phyloP scores from a whole-genome alignment of 2,329 filamentous ascomycete genomes.

The Arthrinium puccinioides region DNA sequence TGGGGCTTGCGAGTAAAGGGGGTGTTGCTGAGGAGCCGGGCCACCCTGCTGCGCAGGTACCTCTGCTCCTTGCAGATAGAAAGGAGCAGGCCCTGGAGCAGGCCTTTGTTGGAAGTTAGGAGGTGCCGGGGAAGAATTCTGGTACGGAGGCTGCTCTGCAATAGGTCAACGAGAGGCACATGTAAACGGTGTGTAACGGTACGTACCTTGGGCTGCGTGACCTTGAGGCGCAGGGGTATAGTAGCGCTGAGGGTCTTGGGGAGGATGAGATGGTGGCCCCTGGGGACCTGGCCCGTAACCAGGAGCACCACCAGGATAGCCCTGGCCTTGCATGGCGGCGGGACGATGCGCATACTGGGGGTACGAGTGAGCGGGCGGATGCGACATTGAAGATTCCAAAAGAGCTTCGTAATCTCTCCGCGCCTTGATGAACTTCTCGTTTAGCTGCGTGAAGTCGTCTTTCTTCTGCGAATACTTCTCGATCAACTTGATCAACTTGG shows the following conservation, averaged over 20 bases:
- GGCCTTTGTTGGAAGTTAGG: conserved; percentile 50
- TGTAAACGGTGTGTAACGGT: conserved; percentile 30
- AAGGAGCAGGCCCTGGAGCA: conserved; percentile 48
- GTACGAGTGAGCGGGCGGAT: conserved; percentile 75
- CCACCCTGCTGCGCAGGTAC: conserved; percentile 32
- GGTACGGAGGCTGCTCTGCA: conserved; percentile 34
- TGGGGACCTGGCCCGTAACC: conserved; percentile 34
- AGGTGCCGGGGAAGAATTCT: conserved; percentile 38
- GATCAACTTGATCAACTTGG: conserved; percentile 95
- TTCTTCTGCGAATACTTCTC: conserved; percentile 99
- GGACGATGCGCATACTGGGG: conserved; percentile 58
- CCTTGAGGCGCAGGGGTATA: conserved; percentile 55
- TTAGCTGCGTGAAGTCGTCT: conserved; percentile 96
- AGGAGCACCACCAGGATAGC: conserved; percentile 19
- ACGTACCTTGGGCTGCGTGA: conserved; percentile 23
- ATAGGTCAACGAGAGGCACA: conserved; percentile 19
- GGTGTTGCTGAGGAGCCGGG: conserved; percentile 13
- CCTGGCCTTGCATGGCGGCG: conserved; percentile 27
- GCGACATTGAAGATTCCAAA: conserved; percentile 94
- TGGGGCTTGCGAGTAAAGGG: conserved; percentile 21
- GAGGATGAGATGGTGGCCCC: conserved; percentile 30
- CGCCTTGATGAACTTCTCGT: conserved; percentile 99
- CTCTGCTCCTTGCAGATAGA: conserved; percentile 57
- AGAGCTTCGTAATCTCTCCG: conserved; percentile 92
- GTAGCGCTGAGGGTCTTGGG: conserved; percentile 60